phyloP scores from a whole-genome alignment of 2,329 filamentous ascomycete species.

The Paramyrothecium sp. region DNA sequence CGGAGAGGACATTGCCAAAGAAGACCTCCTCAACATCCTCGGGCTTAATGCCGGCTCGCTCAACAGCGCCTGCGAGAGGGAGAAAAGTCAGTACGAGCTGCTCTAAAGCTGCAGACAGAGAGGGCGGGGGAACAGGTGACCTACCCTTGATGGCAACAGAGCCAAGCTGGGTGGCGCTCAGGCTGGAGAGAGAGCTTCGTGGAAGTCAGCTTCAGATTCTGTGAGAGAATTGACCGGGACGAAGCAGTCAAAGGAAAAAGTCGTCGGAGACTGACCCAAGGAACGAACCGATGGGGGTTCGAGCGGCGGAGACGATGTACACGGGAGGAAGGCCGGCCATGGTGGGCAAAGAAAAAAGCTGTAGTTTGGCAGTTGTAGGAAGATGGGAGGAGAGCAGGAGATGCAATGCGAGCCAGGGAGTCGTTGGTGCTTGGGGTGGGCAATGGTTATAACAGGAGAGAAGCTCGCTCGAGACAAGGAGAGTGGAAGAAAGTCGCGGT shows the following conservation, averaged over 20 bases:
- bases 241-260: background rate
- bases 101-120: background rate
- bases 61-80: slow-evolving; percentile 62
- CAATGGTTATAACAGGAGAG: background rate
- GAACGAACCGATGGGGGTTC: slow-evolving; percentile 93
- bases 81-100: slow-evolving; percentile 11
- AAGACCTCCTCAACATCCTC: slow-evolving; percentile 94
- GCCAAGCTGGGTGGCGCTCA: slow-evolving; percentile 84
- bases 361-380: slow-evolving; percentile 8
- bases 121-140: slow-evolving; percentile 15
- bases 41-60: slow-evolving; percentile 83
- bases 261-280: slow-evolving; percentile 63
- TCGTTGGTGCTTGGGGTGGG: slow-evolving; percentile 10
- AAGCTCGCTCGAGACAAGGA: background rate
- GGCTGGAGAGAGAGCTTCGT: slow-evolving; percentile 78
- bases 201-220: slow-evolving; percentile 14
- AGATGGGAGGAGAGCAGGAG: slow-evolving; percentile 7
- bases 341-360: slow-evolving; percentile 26
- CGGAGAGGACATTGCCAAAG: slow-evolving; percentile 96
- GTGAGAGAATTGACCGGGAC: background rate
- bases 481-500: background rate
- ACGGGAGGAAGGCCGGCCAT: slow-evolving; percentile 85
- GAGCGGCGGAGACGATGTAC: slow-evolving; percentile 90
- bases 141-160: slow-evolving; percentile 89
- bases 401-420: slow-evolving; percentile 7